phyloP scores from a whole-genome alignment of 768 basidiomycete species.

The Ramaria sp. region DNA sequence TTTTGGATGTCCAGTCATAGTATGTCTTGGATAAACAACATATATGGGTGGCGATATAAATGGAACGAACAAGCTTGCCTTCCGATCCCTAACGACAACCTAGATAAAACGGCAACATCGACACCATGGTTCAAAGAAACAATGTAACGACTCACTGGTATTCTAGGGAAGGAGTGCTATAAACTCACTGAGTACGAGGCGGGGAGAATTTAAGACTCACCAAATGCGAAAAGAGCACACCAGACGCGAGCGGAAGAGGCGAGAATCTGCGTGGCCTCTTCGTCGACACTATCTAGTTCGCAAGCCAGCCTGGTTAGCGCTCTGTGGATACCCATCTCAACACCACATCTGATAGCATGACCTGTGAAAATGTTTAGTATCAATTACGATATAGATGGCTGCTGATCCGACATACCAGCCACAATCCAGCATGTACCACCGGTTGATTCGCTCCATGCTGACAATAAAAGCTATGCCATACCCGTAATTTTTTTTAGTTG shows the following conservation, averaged over 20 bases:
- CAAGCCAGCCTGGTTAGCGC: neutral
- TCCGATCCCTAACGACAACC: conserved; percentile 5
- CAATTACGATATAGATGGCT: no score
- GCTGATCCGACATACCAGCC: neutral
- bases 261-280: neutral
- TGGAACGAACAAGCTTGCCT: neutral
- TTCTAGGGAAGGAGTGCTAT: neutral
- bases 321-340: conserved; percentile 7
- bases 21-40: neutral
- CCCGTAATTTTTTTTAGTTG: neutral
- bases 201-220: neutral
- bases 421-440: conserved; percentile 7
- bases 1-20: conserved; percentile 5
- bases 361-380: neutral
- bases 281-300: neutral
- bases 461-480: neutral
- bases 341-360: neutral
- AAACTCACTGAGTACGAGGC: neutral
- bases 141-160: neutral
- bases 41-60: neutral
- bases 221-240: conserved; percentile 9
- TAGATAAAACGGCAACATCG: neutral
- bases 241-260: conserved; percentile 4
- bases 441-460: conserved; percentile 8
- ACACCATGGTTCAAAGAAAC: neutral